Evolutionary conservation across 495 filamentous ascomycete genomes (phyloP).

Genomic region (Aspergillus sclerotioniger): DNA sequence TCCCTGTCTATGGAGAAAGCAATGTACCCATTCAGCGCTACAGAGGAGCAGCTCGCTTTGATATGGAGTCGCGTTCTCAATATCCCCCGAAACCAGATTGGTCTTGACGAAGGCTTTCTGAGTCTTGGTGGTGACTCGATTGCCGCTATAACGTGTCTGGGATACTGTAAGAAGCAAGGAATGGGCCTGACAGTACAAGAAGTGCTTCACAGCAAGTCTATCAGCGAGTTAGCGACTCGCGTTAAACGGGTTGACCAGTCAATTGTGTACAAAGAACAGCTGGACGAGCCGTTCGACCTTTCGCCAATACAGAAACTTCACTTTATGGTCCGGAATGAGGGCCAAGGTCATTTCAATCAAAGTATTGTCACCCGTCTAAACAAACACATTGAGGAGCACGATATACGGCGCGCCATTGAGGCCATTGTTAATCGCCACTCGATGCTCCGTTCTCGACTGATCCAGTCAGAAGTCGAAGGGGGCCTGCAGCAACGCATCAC

Average conservation of each 20-base stretch:
- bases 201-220: slow-evolving; percentile 46
- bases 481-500: slow-evolving; percentile 40
- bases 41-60: slow-evolving; percentile 35
- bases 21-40: slow-evolving; percentile 27
- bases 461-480: slow-evolving; percentile 22
- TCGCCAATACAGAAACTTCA: slow-evolving; percentile 72
- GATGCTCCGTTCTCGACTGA: slow-evolving; percentile 72
- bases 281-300: slow-evolving; percentile 56
- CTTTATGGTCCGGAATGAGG: slow-evolving; percentile 55
- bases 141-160: slow-evolving; percentile 64
- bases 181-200: slow-evolving; percentile 56
- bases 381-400: slow-evolving; percentile 41
- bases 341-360: slow-evolving; percentile 70
- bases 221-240: slow-evolving; percentile 39
- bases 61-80: slow-evolving; percentile 57
- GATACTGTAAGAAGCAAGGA: slow-evolving; percentile 48
- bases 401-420: slow-evolving; percentile 54
- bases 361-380: slow-evolving; percentile 62
- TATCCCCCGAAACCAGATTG: slow-evolving; percentile 43
- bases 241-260: slow-evolving; percentile 30
- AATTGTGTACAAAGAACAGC: slow-evolving; percentile 37
- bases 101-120: slow-evolving; percentile 59
- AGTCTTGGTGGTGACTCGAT: slow-evolving; percentile 68
- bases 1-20: slow-evolving; percentile 3
- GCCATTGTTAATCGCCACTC: slow-evolving; percentile 62